Conservation (phyloP, 495 filamentous ascomycete species). For the Penicillium goetzii region DNA sequence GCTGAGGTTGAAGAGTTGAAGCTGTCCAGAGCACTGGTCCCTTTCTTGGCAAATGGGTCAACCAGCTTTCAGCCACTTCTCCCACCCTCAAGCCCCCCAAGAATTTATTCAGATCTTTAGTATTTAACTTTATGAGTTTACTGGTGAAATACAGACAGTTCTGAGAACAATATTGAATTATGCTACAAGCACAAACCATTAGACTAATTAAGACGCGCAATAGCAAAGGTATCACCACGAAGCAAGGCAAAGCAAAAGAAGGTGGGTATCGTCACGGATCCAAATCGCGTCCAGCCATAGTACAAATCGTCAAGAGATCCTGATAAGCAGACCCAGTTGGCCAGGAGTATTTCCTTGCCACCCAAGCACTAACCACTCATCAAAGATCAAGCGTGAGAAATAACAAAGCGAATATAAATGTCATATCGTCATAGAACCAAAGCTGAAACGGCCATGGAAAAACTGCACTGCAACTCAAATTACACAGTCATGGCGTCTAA, state of each 20-base stretch:
- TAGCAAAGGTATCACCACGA: conserved; percentile 5
- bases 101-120: not conserved
- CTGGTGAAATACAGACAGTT: not conserved
- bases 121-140: not conserved
- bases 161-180: not conserved
- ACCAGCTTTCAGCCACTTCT: not conserved
- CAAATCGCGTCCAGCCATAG: conserved; percentile 27
- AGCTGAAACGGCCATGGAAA: not conserved
- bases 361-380: not conserved
- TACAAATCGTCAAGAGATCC: conserved; percentile 20
- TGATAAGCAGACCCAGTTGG: not conserved
- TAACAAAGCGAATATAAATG: conserved; percentile 20
- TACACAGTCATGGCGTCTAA: conserved; percentile 38
- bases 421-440: conserved; percentile 27
- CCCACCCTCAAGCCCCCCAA: not conserved
- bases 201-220: conserved; percentile 2
- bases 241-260: conserved; percentile 27
- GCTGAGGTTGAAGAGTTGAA: not conserved
- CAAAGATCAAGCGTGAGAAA: conserved; percentile 24
- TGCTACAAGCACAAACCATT: not conserved
- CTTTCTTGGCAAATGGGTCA: not conserved
- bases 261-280: conserved; percentile 45
- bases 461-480: not conserved
- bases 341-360: not conserved
- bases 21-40: not conserved